phyloP scores from a whole-genome alignment of 441 rosid genomes.

The Euphorbia schlechtendalii region DNA sequence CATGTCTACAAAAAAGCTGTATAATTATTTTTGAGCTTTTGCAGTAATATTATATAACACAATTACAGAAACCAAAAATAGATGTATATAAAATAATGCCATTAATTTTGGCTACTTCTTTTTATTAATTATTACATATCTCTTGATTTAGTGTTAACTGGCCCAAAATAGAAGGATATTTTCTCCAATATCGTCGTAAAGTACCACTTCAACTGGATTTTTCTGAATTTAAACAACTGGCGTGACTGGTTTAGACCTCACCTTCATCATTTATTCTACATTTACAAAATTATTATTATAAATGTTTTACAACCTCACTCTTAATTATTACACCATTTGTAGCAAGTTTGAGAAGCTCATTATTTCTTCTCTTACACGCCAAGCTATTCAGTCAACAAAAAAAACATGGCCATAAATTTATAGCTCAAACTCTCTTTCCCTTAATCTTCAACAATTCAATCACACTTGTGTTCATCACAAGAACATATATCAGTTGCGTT shows the following conservation, averaged over 20 bases:
- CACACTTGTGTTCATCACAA: too few relatives aligned
- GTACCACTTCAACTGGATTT: not conserved
- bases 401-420: too few relatives aligned
- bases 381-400: not conserved
- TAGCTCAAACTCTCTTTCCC: too few relatives aligned
- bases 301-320: not conserved
- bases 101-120: not conserved
- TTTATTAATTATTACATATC: too few relatives aligned
- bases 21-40: not conserved
- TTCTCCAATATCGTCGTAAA: not conserved
- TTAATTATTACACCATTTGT: not conserved
- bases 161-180: constrained; percentile 7
- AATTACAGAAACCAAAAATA: constrained; percentile 3
- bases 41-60: constrained; percentile 1
- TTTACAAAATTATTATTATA: not conserved
- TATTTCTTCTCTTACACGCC: constrained; percentile 17
- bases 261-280: not conserved
- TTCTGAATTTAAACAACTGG: not conserved
- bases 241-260: not conserved
- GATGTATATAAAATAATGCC: too few relatives aligned
- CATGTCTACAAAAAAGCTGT: constrained; percentile 5
- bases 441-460: too few relatives aligned
- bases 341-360: constrained; percentile 16
- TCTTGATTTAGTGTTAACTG: not conserved
- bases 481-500: too few relatives aligned